These are phyloP conservation scores for Mycena albidolilacea DNA, from an alignment of 768 basidiomycete species.

Conservation along the genomic window DNA sequence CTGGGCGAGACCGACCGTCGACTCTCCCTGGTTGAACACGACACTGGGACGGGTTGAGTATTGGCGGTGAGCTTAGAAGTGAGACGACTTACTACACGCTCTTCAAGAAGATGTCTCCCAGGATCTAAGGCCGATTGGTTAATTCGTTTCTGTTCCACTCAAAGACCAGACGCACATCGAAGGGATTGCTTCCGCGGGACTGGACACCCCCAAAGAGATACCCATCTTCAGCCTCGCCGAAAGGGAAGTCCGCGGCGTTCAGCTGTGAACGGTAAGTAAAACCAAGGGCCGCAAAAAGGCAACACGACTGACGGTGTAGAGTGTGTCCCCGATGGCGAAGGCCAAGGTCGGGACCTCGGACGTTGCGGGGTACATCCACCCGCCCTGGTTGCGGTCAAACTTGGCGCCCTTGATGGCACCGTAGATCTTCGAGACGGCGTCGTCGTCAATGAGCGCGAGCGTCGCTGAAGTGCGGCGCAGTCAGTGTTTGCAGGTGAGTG, in stretches of 20 bases:
- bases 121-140: conserved; percentile 21
- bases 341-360: conserved; percentile 49
- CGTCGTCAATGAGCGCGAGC: conserved; percentile 48
- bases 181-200: conserved; percentile 39
- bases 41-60: conserved; percentile 25
- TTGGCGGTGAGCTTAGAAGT: too few species aligned
- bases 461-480: conserved; percentile 18
- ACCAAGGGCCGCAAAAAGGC: too few species aligned
- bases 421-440: conserved; percentile 51
- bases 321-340: conserved; percentile 51
- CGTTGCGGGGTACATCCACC: conserved; percentile 53
- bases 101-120: conserved; percentile 41
- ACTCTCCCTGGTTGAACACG: conserved; percentile 41
- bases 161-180: conserved; percentile 25
- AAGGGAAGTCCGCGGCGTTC: conserved; percentile 42
- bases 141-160: background rate
- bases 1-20: conserved; percentile 34
- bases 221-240: conserved; percentile 42
- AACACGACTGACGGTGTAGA: conserved; percentile 43
- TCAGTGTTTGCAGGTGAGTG: background rate
- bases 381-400: conserved; percentile 52
- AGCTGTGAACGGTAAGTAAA: conserved; percentile 27
- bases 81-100: conserved; percentile 34
- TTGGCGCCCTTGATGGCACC: conserved; percentile 52
- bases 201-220: conserved; percentile 43